Evolutionary conservation across 129 eudicot genomes (phyloP), one percentile per base, ranked within the genome.

Genomic region (Flaveria linearis): DNA sequence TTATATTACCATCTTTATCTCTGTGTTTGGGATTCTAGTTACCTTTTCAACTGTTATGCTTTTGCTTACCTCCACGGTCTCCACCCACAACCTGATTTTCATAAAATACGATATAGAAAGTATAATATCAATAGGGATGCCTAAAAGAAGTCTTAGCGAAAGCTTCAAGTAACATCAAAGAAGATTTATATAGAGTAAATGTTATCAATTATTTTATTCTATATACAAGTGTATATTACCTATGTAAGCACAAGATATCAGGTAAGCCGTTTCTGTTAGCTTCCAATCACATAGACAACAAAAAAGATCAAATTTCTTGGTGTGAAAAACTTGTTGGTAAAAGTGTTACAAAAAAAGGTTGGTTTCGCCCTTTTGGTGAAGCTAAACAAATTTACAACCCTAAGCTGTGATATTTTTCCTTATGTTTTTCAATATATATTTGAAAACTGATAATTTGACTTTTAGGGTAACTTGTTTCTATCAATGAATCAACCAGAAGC

Each of bases 401-500:
- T 11, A 17, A 11, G 30, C 3, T 52, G 46, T 57, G 42, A 33
- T 12, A 14, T 28, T 43, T 66, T 30, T 65, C 8, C 28, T 61
- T 15, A 50, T 45, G 0, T 15, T 3, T 73, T 69, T 50, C 10
- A 33, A 47, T 18, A 69, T 42, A 75, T 49, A 7, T 69, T 25
- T 66, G 49, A 33, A 61, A 52, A 50, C 82, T 77, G 58, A 77
- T 25, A 46, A 14, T 42, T 49, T 15, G 4, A 51, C 41, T 69
- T 83, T 71, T 82, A 93, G 98, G 98, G 98, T 47, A 93, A 93
- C 73, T 82, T 93, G 85, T 85, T 76, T 76, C 83, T 93, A 75
- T 87, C 92, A 69, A 78, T 91, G 98, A 93, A 91, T 81, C 98
- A 91, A 77, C 96, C 96, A 78, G 98, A 93, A 50, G 86, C 87